Base-by-base conservation (phyloP, 2,329 filamentous ascomycete genomes). In the Amauroascus niger region DNA sequence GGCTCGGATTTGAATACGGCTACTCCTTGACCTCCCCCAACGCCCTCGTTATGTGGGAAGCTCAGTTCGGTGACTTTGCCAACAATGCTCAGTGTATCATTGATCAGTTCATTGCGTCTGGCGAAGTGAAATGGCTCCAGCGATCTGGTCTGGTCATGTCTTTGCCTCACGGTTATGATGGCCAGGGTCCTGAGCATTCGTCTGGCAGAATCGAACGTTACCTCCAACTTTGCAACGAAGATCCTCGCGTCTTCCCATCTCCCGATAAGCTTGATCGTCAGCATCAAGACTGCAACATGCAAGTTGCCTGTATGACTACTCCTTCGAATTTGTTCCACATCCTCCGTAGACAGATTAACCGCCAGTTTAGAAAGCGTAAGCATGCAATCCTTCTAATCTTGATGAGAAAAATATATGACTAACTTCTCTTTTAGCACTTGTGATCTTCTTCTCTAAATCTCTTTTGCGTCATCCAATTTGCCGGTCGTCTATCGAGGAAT, bases 241-340 rank as follows among this genome's bases (percentile, higher is more conserved):
- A 98, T 67, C 90, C 93, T 54, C 87, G 93, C 59, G 81, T 93
- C 64, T 98, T 89, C 83, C 93, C 93, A 51, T 79, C 82, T 1
- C 77, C 80, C 30, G 89, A 95, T 61, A 96, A 93, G 78, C 82
- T 97, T 57, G 84, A 94, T 53, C 88, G 93, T 63, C 93, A 97
- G 74, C 93, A 98, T 77, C 93, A 98, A 76, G 93, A 98, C 75
- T 95, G 89, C 79, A 98, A 98, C 77, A 95, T 98, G 83, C 93
- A 98, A 76, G 86, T 98, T 69, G 89, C 84, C 53, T 95, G 93
- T 78, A 90, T 94, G 82, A 98, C 93, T n/a, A 87, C 86, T 45
- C 93, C 93, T 26, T 81, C 91, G 60, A 98, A 98, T 74, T 73
- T 94, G 69, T 98, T 98, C 84, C 93, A 98, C 74, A 84, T 93